Evolutionary conservation across 257 asterid species (phyloP).

Genomic region (Solanum tarapatanum): DNA sequence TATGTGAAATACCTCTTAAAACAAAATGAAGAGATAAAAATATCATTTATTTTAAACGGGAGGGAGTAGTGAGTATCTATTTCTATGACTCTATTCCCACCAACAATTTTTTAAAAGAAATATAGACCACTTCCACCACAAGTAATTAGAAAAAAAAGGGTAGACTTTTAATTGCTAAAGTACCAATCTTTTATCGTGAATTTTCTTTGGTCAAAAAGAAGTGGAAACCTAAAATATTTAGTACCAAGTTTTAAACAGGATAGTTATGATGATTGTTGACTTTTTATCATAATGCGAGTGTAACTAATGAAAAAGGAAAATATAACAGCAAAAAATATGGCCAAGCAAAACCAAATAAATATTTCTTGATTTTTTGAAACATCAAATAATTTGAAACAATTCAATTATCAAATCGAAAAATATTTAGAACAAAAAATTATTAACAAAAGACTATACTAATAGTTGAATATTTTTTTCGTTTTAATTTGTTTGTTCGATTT

Average conservation of each 20-base stretch:
- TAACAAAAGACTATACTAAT: background rate
- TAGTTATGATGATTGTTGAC: background rate
- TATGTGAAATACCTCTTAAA: too few species aligned
- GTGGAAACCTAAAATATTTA: background rate
- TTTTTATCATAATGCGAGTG: background rate
- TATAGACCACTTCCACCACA: background rate
- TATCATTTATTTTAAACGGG: too few species aligned
- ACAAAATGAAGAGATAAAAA: too few species aligned
- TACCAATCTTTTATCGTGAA: background rate
- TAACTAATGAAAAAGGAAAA: background rate
- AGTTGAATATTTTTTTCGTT: background rate
- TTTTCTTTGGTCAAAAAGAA: background rate
- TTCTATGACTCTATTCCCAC: background rate
- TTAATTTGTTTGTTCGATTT: background rate
- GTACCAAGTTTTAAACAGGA: background rate
- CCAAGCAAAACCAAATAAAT: background rate
- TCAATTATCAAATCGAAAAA: background rate
- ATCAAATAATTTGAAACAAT: background rate
- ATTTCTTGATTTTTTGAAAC: background rate
- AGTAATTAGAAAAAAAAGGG: background rate
- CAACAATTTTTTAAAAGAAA: background rate
- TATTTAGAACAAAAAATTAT: background rate
- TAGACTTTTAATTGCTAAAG: background rate
- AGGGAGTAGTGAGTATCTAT: background rate
- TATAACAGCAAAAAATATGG: background rate